phyloP scores from a whole-genome alignment of 163 green algal species.

The Prototheca wickerhamii region DNA sequence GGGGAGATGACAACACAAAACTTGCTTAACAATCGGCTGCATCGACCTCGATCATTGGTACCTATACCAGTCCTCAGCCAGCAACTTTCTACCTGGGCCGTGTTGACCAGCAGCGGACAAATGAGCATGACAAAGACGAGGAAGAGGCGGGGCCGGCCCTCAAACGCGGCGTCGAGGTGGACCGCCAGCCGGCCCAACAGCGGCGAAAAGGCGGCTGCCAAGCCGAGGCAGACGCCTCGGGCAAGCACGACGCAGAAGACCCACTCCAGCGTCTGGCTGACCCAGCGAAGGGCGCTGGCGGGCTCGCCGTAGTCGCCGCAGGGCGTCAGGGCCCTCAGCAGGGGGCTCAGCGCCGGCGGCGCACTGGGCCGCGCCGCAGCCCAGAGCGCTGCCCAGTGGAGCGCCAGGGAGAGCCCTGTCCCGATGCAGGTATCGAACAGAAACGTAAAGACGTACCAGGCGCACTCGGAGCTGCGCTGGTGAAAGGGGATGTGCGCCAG shows the following conservation, averaged over 20 bases:
- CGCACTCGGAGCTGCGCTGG: slow-evolving; percentile 23
- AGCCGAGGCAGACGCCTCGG: slow-evolving; percentile 21
- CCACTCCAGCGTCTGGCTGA: slow-evolving; percentile 36
- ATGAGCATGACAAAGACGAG: slow-evolving; percentile 52
- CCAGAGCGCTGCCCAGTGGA: slow-evolving; percentile 24
- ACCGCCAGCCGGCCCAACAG: slow-evolving; percentile 14
- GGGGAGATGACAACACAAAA: too few relatives aligned
- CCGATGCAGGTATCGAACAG: slow-evolving; percentile 41
- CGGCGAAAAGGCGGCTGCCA: slow-evolving; percentile 15
- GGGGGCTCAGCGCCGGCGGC: background rate
- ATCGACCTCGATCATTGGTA: background rate
- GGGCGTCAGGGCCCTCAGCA: slow-evolving; percentile 9
- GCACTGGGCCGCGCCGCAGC: slow-evolving; percentile 1
- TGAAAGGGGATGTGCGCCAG: slow-evolving; percentile 10
- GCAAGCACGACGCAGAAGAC: slow-evolving; percentile 27
- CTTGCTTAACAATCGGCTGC: too few relatives aligned
- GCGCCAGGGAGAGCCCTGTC: slow-evolving; percentile 28
- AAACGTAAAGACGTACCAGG: slow-evolving; percentile 52
- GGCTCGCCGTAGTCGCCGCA: slow-evolving; percentile 45
- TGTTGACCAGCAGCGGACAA: slow-evolving; percentile 52
- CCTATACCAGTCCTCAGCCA: background rate
- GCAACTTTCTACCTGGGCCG: slow-evolving; percentile 23
- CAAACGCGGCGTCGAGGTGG: slow-evolving; percentile 36
- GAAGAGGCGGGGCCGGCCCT: slow-evolving; percentile 27
- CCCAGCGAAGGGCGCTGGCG: slow-evolving; percentile 17